These are phyloP conservation scores for Eremochloa ophiuroides DNA, from an alignment of 176 grass and related monocot species.

Conservation along the genomic window DNA sequence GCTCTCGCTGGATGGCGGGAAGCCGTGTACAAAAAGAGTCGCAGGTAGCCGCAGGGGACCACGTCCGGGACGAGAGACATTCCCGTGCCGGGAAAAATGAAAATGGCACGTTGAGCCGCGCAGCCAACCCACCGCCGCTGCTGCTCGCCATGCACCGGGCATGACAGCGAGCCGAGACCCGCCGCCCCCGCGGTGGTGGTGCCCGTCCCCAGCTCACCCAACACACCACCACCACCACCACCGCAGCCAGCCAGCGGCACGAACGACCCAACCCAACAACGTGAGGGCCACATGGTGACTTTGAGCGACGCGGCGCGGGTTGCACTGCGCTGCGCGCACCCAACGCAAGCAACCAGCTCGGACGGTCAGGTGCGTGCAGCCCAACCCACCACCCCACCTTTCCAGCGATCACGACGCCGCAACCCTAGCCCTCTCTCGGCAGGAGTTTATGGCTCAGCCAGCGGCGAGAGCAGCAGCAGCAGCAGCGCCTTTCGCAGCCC, in stretches of 20 bases:
- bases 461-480: neutral
- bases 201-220: neutral
- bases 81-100: neutral
- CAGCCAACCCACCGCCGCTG: neutral
- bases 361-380: neutral
- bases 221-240: neutral
- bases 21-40: neutral
- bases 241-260: neutral
- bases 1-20: neutral
- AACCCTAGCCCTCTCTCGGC: neutral
- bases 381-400: constrained; percentile 4
- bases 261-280: neutral
- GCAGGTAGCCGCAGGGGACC: neutral
- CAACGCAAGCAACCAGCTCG: neutral
- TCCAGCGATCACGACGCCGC: constrained; percentile 35
- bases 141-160: neutral
- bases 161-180: neutral
- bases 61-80: neutral
- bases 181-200: constrained; percentile 21
- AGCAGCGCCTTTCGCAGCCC: neutral
- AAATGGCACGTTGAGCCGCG: neutral
- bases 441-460: neutral
- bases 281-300: constrained; percentile 20
- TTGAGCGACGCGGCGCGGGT: neutral
- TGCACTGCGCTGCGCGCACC: neutral